Evolutionary conservation across 192 early-diverging fungal genomes (phyloP), one percentile per base, ranked within the genome.

Genomic region (Gigaspora rosea): DNA sequence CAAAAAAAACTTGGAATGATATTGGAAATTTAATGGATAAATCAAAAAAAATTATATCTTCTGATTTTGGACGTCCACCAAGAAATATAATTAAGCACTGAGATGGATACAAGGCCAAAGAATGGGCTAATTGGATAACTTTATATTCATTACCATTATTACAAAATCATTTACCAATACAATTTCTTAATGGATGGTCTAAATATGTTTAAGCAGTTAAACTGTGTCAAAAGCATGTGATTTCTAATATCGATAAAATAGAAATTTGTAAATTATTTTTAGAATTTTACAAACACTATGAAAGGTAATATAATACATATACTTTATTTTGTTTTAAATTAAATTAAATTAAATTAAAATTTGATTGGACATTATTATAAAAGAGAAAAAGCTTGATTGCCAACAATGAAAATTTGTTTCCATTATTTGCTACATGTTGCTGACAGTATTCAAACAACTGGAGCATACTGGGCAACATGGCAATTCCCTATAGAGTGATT

Each of bases 61-160:
- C 63, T 2, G 20, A 65, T 41, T 65, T 65, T 65, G 63, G 16
- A 65, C 8, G 6, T 8, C 15, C 33, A 41, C 63, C 35, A 27
- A 33, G 36, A 41, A 65, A 65, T 11, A 65, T 65, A 41, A 6
- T 36, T 35, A 6, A 8, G 9, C 33, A 65, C 35, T 15, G 33
- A 33, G 33, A 65, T 33, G 16, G 33, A 65, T 65, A 36, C 35
- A 65, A 65, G 33, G 33, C 63, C 35, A 16, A 65, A 65, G 16
- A 65, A 13, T 41, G 33, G 63, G 16, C 16, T 16, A 33, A 18
- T 33, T 65, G 33, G 63, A 65, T 41, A 33, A 65, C 63, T 65
- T 32, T 65, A 65, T 35, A 65, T 36, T 65, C 33, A 35, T 41
- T 65, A 35, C 63, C 63, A 8, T 46, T 65, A 41, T 65, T 65